phyloP scores from a whole-genome alignment of 257 asterid genomes.

The Phtheirospermum japonicum region DNA sequence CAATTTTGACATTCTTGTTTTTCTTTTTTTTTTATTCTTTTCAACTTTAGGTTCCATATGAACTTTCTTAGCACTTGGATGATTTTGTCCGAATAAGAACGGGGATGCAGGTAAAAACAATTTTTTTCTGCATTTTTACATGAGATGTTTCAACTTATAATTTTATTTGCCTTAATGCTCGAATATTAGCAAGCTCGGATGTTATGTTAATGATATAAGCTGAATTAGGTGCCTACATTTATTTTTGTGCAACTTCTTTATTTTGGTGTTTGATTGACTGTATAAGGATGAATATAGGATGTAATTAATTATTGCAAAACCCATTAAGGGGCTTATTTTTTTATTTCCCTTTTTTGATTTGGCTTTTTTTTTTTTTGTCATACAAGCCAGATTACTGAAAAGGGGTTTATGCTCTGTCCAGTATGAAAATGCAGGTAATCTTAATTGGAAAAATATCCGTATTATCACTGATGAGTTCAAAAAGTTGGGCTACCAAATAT shows the following conservation, averaged over 20 bases:
- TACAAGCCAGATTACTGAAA: no score
- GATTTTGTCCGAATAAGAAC: constrained; percentile 58
- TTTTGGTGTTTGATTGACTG: no score
- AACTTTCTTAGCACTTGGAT: constrained; percentile 42
- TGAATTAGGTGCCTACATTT: constrained; percentile 14
- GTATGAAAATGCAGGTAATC: no score
- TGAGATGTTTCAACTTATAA: neutral
- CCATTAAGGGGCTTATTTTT: no score
- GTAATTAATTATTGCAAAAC: no score
- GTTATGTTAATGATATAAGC: constrained; percentile 1
- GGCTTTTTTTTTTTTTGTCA: constrained; percentile 38
- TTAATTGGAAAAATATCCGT: constrained; percentile 56
- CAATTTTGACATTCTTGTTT: no score
- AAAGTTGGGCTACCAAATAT: no score
- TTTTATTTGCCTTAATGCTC: constrained; percentile 11
- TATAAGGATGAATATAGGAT: no score
- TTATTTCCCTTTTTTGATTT: no score
- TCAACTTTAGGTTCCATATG: constrained; percentile 66
- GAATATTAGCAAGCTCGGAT: constrained; percentile 3
- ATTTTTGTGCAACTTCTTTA: neutral
- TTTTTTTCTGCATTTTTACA: neutral
- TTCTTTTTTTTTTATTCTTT: constrained; percentile 21
- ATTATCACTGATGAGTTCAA: no score
- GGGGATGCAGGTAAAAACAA: constrained; percentile 83
- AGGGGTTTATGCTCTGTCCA: no score